Conservation (phyloP, 2,329 filamentous ascomycete species). For the Microcyclosporella mali region DNA sequence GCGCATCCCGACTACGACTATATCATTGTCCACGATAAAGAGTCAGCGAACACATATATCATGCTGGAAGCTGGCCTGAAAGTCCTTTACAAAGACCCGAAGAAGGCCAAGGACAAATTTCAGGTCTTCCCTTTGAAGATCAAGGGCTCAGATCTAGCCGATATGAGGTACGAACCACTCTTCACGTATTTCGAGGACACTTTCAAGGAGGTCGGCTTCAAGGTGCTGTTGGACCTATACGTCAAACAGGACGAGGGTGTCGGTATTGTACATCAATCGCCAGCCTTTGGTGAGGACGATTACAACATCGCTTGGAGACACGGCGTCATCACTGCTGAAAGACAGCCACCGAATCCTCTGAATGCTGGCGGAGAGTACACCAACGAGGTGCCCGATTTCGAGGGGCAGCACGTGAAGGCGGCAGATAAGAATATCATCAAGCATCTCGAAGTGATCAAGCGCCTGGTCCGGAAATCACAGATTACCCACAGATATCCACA, state of each 20-base stretch:
- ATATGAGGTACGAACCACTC: slow-evolving; percentile 81
- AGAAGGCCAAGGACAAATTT: slow-evolving; percentile 91
- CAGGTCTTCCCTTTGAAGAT: slow-evolving; percentile 67
- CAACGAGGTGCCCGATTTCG: slow-evolving; percentile 69
- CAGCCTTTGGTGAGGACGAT: slow-evolving; percentile 93
- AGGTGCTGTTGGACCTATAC: slow-evolving; percentile 74
- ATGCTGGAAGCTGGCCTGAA: slow-evolving; percentile 73
- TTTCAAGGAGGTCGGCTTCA: slow-evolving; percentile 79
- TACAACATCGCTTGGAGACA: slow-evolving; percentile 73
- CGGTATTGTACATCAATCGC: slow-evolving; percentile 88
- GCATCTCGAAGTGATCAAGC: slow-evolving; percentile 68
- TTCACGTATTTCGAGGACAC: slow-evolving; percentile 87
- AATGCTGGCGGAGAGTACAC: slow-evolving; percentile 78
- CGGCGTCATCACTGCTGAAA: slow-evolving; percentile 69
- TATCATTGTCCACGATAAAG: slow-evolving; percentile 76
- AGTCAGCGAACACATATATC: slow-evolving; percentile 75
- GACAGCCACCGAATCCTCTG: slow-evolving; percentile 84
- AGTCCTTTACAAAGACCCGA: slow-evolving; percentile 87
- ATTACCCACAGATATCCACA: slow-evolving; percentile 88
- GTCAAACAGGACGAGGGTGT: slow-evolving; percentile 87
- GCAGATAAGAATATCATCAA: slow-evolving; percentile 94
- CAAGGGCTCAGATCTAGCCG: slow-evolving; percentile 76
- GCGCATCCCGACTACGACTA: slow-evolving; percentile 81
- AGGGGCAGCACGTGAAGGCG: slow-evolving; percentile 80
- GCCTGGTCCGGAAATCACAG: slow-evolving; percentile 77